Evolutionary conservation across 23 red algal species (phyloP).

Genomic region (Porphyridium purpureum): DNA sequence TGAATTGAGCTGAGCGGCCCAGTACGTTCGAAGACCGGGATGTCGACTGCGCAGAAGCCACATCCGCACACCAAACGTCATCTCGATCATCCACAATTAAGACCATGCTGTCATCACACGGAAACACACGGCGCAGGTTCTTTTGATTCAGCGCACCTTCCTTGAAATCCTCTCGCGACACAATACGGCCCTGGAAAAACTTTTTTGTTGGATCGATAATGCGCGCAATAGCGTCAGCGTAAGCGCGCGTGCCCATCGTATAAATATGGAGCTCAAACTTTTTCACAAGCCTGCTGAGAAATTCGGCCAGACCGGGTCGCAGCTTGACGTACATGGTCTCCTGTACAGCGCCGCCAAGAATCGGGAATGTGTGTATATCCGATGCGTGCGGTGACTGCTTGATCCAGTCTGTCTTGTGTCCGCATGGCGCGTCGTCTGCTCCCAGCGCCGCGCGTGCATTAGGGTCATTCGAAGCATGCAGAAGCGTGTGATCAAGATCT

Average conservation of each 20-base stretch:
- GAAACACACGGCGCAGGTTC: slow-evolving; percentile 81
- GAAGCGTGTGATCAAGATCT: slow-evolving; percentile 94
- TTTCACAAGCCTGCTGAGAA: slow-evolving; percentile 23
- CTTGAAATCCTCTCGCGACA: slow-evolving; percentile 82
- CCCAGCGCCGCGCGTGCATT: slow-evolving; percentile 11
- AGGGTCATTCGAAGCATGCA: slow-evolving; percentile 81
- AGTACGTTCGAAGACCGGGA: too few relatives aligned
- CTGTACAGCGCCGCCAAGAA: not conserved
- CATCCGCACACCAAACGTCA: slow-evolving; percentile 65
- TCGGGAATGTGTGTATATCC: not conserved
- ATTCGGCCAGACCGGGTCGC: slow-evolving; percentile 47
- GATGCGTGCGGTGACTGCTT: too few relatives aligned
- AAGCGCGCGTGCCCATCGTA: slow-evolving; percentile 89
- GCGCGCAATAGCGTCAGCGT: slow-evolving; percentile 65
- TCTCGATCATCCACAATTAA: slow-evolving; percentile 97
- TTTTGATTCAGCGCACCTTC: slow-evolving; percentile 87
- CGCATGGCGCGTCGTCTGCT: not conserved
- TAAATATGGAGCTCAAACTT: slow-evolving; percentile 97
- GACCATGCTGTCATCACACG: slow-evolving; percentile 96
- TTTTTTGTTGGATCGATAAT: slow-evolving; percentile 58
- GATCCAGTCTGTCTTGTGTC: too few relatives aligned
- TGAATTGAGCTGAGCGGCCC: too few relatives aligned
- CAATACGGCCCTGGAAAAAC: slow-evolving; percentile 80
- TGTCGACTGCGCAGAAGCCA: not conserved
- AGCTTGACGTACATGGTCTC: slow-evolving; percentile 65